Evolutionary conservation across 371 early-diverging fungal genomes (phyloP), one percentile per base, ranked within the genome.

Genomic region (Thermomucor indicae-seudaticae): DNA sequence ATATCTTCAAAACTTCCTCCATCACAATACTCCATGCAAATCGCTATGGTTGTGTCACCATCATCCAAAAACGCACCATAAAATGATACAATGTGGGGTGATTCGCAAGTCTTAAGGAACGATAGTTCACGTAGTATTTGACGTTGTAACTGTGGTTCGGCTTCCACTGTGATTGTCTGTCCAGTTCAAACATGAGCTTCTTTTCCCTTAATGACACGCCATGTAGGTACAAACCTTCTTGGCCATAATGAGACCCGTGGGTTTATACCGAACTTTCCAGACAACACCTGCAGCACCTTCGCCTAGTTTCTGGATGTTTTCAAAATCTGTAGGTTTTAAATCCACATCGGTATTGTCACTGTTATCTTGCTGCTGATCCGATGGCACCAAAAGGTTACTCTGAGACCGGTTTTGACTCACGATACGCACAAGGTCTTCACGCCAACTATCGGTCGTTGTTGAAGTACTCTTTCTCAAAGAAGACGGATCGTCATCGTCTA

Each of bases 231-330:
- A 45, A 72, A 85, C 85, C 87, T 97, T 97, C 46, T 90, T 80
- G 1, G 98, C 98, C 95, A 97, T 93, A 19, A 95, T 67, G 16
- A 71, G 75, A 10, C 74, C 74, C 19, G 84, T 80, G n/a, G 92
- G 88, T 43, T 70, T 70, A 65, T 96, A 86, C 47, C 67, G 56
- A n/a, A 92, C 88, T 65, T 89, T 88, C 62, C 85, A 80, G 10
- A 97, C 97, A 2, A 92, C 90, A 4, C 97, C 98, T 29, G 92
- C 94, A 34, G 90, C 85, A 11, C 98, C 98, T 44, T 91, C 88
- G 38, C 97, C 98, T 28, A 97, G 79, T 52, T 90, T 90, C 17
- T 67, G 57, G 47, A 86, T 53, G 6, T 79, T 67, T 48, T 77
- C 69, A 43, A 90, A 67, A 57, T 89, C 84, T 17, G 67, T 75